phyloP scores from a whole-genome alignment of 352 stramenopile species.

The Lagenidium giganteum region DNA sequence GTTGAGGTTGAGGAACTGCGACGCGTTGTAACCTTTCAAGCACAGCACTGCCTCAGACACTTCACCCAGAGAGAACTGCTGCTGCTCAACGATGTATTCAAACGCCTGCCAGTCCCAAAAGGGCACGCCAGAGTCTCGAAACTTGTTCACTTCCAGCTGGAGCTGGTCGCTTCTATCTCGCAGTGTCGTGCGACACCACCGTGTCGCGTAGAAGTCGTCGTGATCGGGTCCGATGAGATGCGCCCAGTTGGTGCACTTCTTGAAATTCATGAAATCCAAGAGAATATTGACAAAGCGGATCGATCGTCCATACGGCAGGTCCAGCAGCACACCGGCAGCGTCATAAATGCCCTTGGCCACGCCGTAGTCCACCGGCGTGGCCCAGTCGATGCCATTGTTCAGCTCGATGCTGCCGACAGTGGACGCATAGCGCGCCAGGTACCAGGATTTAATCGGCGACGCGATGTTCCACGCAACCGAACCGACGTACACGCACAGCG shows the following conservation, averaged over 20 bases:
- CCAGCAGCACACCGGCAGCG: background rate
- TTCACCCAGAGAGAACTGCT: background rate
- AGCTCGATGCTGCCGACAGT: background rate
- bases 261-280: conserved; percentile 3
- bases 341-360: conserved; percentile 6
- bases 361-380: background rate
- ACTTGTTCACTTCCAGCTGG: background rate
- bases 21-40: conserved; percentile 7
- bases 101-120: background rate
- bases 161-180: too few relatives aligned
- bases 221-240: background rate
- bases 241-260: background rate
- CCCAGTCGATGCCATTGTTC: conserved; percentile 1
- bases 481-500: too few relatives aligned
- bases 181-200: too few relatives aligned
- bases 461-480: conserved; percentile 6
- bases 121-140: background rate
- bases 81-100: conserved; percentile 4
- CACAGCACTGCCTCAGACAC: conserved; percentile 5
- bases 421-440: conserved; percentile 2
- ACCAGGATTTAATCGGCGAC: conserved; percentile 7
- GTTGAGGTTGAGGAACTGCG: conserved; percentile 4
- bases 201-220: background rate
- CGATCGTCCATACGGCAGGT: background rate
- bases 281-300: conserved; percentile 3